A percentile compares a stretch with the other conserved stretches of the same genome.
Conservation (phyloP, 176 grass and related monocot genomes). For the Eleusine coracana region DNA sequence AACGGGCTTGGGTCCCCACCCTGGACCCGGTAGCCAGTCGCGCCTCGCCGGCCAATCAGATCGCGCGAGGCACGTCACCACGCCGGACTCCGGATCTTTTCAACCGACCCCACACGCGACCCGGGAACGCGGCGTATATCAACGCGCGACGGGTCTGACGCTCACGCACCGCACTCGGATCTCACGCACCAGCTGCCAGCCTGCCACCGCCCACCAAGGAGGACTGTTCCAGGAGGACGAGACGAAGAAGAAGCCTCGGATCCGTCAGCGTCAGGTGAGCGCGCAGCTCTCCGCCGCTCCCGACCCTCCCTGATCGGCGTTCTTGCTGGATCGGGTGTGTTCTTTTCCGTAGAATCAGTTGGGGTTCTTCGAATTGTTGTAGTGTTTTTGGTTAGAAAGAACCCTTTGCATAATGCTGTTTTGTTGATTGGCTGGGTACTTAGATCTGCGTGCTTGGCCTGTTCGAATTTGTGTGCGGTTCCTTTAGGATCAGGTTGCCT, state of each 20-base stretch:
- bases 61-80: constrained; percentile 35
- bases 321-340: neutral
- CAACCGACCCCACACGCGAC: neutral
- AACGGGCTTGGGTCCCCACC: too few relatives aligned
- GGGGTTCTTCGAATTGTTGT: neutral
- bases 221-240: neutral
- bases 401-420: neutral
- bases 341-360: neutral
- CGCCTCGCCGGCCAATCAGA: constrained; percentile 37
- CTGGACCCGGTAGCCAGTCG: neutral
- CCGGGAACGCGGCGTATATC: constrained; percentile 15
- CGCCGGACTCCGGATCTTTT: neutral
- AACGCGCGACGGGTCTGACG: neutral
- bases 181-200: neutral
- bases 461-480: neutral
- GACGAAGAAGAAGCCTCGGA: neutral
- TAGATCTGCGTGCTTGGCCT: neutral
- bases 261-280: constrained; percentile 38
- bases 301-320: neutral
- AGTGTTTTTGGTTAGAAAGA: neutral
- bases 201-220: neutral
- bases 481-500: neutral
- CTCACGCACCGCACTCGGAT: neutral
- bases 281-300: neutral
- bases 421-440: neutral